Evolutionary conservation across 768 basidiomycete genomes (phyloP).

Genomic region (Coprinopsis strossmayeri): DNA sequence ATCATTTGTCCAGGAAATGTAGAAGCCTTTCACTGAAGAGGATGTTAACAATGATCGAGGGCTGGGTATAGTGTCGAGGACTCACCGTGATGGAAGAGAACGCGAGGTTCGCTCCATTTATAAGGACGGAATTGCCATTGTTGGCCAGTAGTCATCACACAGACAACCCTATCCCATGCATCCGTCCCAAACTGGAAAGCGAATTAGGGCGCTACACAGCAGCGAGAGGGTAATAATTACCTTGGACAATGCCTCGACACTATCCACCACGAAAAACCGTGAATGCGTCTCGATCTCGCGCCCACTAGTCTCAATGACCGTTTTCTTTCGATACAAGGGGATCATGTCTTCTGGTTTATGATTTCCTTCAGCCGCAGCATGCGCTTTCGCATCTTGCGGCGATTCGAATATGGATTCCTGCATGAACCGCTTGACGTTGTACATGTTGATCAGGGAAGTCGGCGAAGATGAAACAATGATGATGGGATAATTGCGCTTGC

Average conservation of each 20-base stretch:
- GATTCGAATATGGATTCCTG: conserved; percentile 85
- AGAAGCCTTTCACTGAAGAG: conserved; percentile 82
- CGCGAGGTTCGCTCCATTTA: conserved; percentile 92
- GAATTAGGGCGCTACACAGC: neutral
- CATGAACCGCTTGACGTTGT: conserved; percentile 91
- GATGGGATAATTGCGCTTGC: conserved; percentile 78
- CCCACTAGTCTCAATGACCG: conserved; percentile 57
- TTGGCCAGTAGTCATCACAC: conserved; percentile 97
- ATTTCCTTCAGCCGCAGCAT: conserved; percentile 64
- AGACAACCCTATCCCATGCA: conserved; percentile 95
- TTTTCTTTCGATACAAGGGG: conserved; percentile 82
- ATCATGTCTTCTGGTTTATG: conserved; percentile 76
- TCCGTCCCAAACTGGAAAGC: conserved; percentile 63
- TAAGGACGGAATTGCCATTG: conserved; percentile 98
- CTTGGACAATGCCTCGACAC: conserved; percentile 85
- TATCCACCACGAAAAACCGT: conserved; percentile 85
- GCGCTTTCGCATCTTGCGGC: conserved; percentile 67
- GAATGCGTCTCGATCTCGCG: conserved; percentile 51
- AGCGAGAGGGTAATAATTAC: neutral
- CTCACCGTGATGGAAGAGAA: conserved; percentile 88
- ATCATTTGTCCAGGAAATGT: conserved; percentile 92
- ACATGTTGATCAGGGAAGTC: conserved; percentile 93
- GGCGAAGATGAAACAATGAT: conserved; percentile 97
- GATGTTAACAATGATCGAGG: neutral
- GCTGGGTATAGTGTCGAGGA: neutral